phyloP scores from a whole-genome alignment of 768 basidiomycete species.

The Trichaptum fuscoviolaceum region DNA sequence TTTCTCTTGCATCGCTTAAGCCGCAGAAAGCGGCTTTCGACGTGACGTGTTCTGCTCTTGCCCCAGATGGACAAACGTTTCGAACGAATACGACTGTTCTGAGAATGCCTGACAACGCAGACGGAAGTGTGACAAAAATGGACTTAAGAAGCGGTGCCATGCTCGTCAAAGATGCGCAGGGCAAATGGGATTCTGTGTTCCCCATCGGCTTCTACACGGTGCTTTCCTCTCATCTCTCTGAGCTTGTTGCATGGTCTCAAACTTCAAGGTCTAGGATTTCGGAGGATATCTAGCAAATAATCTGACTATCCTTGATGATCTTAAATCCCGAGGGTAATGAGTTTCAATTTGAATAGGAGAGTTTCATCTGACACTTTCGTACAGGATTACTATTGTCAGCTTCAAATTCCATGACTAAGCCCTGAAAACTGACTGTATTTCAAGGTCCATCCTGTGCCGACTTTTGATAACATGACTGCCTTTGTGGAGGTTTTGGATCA shows the following conservation, averaged over 20 bases:
- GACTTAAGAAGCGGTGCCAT: constrained; percentile 55
- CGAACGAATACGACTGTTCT: constrained; percentile 39
- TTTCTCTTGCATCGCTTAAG: constrained; percentile 41
- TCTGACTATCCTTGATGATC: constrained; percentile 43
- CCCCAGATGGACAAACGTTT: constrained; percentile 35
- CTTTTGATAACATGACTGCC: constrained; percentile 54
- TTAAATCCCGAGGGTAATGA: constrained; percentile 52
- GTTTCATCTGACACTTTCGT: constrained; percentile 6
- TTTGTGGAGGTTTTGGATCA: constrained; percentile 56
- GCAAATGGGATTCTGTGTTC: constrained; percentile 46
- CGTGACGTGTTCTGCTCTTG: constrained; percentile 34
- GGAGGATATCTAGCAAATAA: constrained; percentile 49
- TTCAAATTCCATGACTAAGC: neutral
- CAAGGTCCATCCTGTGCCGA: constrained; percentile 66
- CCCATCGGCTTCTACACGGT: constrained; percentile 72
- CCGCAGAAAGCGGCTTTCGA: constrained; percentile 32
- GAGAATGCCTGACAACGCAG: constrained; percentile 43
- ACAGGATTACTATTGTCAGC: constrained; percentile 36
- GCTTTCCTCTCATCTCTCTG: neutral
- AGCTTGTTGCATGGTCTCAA: neutral
- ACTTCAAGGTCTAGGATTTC: constrained; percentile 26
- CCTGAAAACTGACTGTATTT: neutral
- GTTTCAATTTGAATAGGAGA: constrained; percentile 17
- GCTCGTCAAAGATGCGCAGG: constrained; percentile 45
- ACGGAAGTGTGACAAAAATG: constrained; percentile 59